Evolutionary conservation across 1,284 basidiomycete genomes (phyloP).

Genomic region (Ustilago sp.): DNA sequence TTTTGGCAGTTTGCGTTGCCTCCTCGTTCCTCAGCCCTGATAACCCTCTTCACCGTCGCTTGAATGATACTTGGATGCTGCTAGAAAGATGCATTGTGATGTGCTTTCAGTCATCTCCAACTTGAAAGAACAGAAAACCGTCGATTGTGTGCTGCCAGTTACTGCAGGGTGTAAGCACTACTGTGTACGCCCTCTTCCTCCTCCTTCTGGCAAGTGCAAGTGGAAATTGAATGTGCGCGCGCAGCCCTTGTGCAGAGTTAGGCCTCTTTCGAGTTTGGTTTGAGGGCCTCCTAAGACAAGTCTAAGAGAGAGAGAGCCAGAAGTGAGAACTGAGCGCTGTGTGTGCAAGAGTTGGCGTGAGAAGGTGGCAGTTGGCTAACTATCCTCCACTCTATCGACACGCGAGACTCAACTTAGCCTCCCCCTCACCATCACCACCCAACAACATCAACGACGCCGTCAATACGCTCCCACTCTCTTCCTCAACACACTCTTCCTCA

Average conservation of each 20-base stretch:
- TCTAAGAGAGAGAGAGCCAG: not conserved
- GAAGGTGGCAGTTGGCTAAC: not conserved
- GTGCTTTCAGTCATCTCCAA: not conserved
- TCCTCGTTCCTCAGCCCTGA: not conserved
- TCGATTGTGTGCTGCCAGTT: not conserved
- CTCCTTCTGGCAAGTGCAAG: not conserved
- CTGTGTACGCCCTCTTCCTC: not conserved
- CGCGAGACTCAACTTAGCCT: not conserved
- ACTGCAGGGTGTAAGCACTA: not conserved
- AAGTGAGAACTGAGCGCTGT: not conserved
- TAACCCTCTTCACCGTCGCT: not conserved
- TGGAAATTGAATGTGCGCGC: conserved; percentile 4
- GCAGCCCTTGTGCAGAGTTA: not conserved
- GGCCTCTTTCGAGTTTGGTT: not conserved
- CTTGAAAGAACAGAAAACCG: not conserved
- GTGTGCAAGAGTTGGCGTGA: not conserved
- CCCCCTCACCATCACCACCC: not conserved
- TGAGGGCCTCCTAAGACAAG: not conserved
- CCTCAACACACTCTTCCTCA: not conserved
- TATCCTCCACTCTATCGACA: not conserved
- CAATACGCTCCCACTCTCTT: conserved; percentile 5
- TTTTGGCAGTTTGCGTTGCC: not conserved
- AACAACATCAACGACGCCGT: conserved; percentile 13
- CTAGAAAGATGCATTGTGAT: not conserved
- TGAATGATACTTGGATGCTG: not conserved